Evolutionary conservation across 164 flowering plant genomes (phyloP).

Genomic region (Paratinospora sagittata): DNA sequence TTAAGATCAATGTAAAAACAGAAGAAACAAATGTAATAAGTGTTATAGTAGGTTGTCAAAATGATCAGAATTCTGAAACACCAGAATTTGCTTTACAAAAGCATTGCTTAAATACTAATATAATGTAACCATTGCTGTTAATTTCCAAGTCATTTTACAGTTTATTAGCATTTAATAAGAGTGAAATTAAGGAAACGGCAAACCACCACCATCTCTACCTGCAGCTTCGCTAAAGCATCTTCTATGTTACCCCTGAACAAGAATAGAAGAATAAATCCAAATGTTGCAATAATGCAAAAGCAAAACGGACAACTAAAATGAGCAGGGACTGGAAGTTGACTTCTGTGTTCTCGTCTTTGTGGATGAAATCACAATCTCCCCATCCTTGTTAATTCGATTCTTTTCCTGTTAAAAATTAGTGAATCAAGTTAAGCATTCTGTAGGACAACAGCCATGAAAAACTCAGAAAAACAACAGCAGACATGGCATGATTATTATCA

Average conservation of each 20-base stretch:
- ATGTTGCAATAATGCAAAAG: conserved; percentile 11
- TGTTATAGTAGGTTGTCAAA: background rate
- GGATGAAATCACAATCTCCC: conserved; percentile 92
- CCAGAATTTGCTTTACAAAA: background rate
- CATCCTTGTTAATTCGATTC: conserved; percentile 92
- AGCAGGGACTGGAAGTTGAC: conserved; percentile 33
- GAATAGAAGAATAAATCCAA: conserved; percentile 17
- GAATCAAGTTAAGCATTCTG: background rate
- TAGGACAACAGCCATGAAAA: background rate
- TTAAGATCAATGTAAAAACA: background rate
- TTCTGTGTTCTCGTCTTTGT: conserved; percentile 94
- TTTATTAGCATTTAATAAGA: background rate
- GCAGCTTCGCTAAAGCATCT: conserved; percentile 82
- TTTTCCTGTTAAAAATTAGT: conserved; percentile 59
- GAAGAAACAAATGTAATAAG: background rate
- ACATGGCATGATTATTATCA: background rate
- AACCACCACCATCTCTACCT: conserved; percentile 40
- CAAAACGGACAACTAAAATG: conserved; percentile 11
- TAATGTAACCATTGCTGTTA: background rate
- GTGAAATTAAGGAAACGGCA: background rate
- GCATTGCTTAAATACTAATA: background rate
- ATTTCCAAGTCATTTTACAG: background rate
- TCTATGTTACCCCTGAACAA: conserved; percentile 87
- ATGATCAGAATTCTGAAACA: conserved; percentile 2
- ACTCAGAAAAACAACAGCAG: background rate